These are phyloP conservation scores for Barnettozyma vustinii DNA, from an alignment of 805 yeast genomes.

Conservation along the genomic window DNA sequence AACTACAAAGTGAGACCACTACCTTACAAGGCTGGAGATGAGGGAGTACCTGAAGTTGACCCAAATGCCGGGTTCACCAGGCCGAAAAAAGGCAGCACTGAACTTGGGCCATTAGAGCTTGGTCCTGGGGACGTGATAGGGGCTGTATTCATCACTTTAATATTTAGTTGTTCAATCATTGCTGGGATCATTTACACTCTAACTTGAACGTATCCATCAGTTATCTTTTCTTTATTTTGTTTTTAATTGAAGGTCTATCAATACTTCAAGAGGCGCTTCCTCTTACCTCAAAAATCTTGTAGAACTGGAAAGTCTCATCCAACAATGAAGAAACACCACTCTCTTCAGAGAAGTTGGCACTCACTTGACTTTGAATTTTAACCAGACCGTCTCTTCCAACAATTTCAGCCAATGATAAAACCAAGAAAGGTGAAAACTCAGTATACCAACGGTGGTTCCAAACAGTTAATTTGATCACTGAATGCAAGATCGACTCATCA, in stretches of 20 bases:
- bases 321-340: constrained; percentile 55
- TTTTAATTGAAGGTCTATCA: no score
- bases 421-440: constrained; percentile 72
- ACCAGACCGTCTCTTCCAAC: constrained; percentile 74
- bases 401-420: constrained; percentile 51
- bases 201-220: background rate
- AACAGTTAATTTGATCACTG: constrained; percentile 75
- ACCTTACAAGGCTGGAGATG: constrained; percentile 58
- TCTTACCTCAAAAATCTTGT: constrained; percentile 23
- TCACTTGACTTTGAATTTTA: constrained; percentile 67
- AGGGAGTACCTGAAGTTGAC: constrained; percentile 68
- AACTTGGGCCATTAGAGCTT: constrained; percentile 34
- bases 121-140: constrained; percentile 46
- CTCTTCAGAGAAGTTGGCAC: constrained; percentile 54
- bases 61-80: constrained; percentile 53
- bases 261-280: constrained; percentile 11
- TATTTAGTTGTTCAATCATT: constrained; percentile 42
- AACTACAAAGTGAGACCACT: constrained; percentile 33
- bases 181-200: constrained; percentile 17
- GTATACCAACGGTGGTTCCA: constrained; percentile 98
- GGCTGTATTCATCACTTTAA: constrained; percentile 60
- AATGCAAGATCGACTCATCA: constrained; percentile 46
- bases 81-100: constrained; percentile 7
- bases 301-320: constrained; percentile 44
- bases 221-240: background rate